Conservation (phyloP, 2,329 filamentous ascomycete genomes). For the Orbilia blumenaviensis region DNA sequence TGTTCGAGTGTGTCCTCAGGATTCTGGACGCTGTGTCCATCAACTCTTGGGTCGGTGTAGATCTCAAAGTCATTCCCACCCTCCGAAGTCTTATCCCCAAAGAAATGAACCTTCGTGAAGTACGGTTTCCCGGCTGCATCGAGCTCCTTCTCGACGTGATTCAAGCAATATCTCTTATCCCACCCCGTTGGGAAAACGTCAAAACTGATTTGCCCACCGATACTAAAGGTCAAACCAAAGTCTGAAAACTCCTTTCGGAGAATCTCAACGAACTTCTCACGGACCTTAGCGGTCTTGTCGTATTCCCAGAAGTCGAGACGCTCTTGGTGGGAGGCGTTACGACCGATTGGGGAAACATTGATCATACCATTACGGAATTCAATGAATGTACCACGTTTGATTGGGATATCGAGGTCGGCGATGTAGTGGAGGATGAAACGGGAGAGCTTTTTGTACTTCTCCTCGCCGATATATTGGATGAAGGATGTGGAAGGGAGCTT, state of each 20-base stretch:
- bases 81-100: conserved; percentile 90
- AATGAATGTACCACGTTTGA: conserved; percentile 83
- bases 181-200: conserved; percentile 96
- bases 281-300: conserved; percentile 79
- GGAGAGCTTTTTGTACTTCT: conserved; percentile 78
- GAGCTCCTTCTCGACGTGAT: conserved; percentile 74
- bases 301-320: conserved; percentile 82
- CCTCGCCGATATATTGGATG: conserved; percentile 90
- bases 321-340: conserved; percentile 81
- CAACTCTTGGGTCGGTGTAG: conserved; percentile 79
- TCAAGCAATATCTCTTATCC: conserved; percentile 98
- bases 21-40: conserved; percentile 81
- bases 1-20: conserved; percentile 84
- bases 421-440: conserved; percentile 82
- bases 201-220: conserved; percentile 97
- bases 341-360: conserved; percentile 82
- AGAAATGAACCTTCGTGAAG: conserved; percentile 83
- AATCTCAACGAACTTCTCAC: conserved; percentile 77
- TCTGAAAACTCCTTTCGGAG: conserved; percentile 84
- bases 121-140: conserved; percentile 68
- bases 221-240: conserved; percentile 87
- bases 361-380: conserved; percentile 94
- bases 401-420: conserved; percentile 81
- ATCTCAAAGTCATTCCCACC: conserved; percentile 96
- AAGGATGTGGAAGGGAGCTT: conserved; percentile 81